Conservation (phyloP, 1,284 basidiomycete genomes). For the Boletus mariae region DNA sequence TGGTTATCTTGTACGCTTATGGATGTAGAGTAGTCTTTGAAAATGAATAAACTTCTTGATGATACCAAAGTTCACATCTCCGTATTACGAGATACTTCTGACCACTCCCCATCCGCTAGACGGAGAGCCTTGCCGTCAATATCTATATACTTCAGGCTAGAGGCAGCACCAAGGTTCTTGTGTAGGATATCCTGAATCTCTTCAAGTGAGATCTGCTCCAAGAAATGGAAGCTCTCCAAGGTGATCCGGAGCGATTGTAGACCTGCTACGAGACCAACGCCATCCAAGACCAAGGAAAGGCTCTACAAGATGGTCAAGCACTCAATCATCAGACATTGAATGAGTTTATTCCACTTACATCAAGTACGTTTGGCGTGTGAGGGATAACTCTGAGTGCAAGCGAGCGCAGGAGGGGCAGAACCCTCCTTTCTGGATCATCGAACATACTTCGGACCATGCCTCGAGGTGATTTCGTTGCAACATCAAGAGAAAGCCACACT, state of each 20-base stretch:
- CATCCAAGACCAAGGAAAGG: neutral
- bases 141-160: constrained; percentile 1
- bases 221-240: neutral
- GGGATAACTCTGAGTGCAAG: neutral
- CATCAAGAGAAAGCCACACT: neutral
- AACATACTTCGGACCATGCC: neutral
- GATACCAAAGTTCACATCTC: neutral
- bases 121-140: neutral
- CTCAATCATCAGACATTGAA: neutral
- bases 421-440: neutral
- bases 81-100: neutral
- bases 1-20: constrained; percentile 17
- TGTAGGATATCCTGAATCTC: neutral
- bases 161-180: neutral
- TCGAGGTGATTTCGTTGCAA: neutral
- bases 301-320: constrained; percentile 1
- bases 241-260: constrained; percentile 1
- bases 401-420: constrained; percentile 6
- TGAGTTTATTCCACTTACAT: neutral
- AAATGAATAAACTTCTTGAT: neutral
- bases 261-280: neutral
- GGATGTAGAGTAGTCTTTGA: neutral
- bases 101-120: constrained; percentile 12
- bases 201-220: neutral
- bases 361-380: neutral